These are phyloP conservation scores for Marchantia paleacea DNA, from an alignment of 225 moss, liverwort and hornwort genomes.

Conservation along the genomic window DNA sequence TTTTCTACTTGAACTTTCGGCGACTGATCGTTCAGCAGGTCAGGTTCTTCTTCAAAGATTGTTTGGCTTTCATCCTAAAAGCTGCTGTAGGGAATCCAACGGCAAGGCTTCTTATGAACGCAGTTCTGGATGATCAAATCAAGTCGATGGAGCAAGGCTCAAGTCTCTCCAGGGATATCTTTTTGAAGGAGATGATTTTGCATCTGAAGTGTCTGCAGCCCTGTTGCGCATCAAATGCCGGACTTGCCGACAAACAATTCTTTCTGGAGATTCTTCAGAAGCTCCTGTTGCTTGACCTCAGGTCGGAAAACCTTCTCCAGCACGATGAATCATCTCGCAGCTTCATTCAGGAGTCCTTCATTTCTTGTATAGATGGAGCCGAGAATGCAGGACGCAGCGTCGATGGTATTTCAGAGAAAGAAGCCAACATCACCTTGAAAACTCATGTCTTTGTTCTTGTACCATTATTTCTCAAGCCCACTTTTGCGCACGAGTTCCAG, in stretches of 20 bases:
- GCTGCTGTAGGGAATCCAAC: slow-evolving; percentile 53
- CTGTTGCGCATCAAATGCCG: slow-evolving; percentile 36
- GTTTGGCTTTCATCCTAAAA: slow-evolving; percentile 48
- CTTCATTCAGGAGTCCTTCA: slow-evolving; percentile 57
- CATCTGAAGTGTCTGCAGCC: slow-evolving; percentile 58
- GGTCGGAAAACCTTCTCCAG: slow-evolving; percentile 41
- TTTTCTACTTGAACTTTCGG: slow-evolving; percentile 90
- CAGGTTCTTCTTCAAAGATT: slow-evolving; percentile 65
- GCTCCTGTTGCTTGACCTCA: slow-evolving; percentile 58
- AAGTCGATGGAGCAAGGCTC: slow-evolving; percentile 42
- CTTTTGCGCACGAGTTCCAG: slow-evolving; percentile 41
- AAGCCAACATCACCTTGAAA: slow-evolving; percentile 44
- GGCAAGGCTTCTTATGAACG: slow-evolving; percentile 63
- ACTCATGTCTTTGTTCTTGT: slow-evolving; percentile 54
- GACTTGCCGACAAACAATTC: slow-evolving; percentile 60
- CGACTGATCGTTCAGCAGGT: slow-evolving; percentile 66
- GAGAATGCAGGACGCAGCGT: slow-evolving; percentile 9
- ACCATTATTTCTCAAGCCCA: slow-evolving; percentile 49
- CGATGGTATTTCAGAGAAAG: slow-evolving; percentile 5
- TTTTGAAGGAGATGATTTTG: slow-evolving; percentile 57
- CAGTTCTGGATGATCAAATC: slow-evolving; percentile 66
- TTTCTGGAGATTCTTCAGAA: slow-evolving; percentile 73
- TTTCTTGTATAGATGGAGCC: slow-evolving; percentile 50
- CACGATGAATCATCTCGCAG: slow-evolving; percentile 44
- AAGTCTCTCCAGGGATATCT: slow-evolving; percentile 59